These are phyloP conservation scores for Debaryomyces nepalensis DNA, from an alignment of 1,139 yeast species.

Conservation along the genomic window DNA sequence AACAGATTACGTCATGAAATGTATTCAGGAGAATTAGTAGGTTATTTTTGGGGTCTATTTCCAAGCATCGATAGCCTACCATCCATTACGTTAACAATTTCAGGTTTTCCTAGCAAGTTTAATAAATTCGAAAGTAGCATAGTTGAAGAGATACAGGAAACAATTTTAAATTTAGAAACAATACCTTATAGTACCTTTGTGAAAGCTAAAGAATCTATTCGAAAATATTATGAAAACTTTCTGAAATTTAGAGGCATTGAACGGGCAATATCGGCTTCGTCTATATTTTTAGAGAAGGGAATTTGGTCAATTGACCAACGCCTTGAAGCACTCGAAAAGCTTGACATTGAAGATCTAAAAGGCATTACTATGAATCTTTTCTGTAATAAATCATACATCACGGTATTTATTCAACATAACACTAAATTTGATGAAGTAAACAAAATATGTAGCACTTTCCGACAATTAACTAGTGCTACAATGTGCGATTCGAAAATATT, in stretches of 20 bases:
- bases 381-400: constrained; percentile 33
- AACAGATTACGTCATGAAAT: constrained; percentile 39
- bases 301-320: constrained; percentile 57
- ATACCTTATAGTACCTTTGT: constrained; percentile 40
- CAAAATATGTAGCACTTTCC: constrained; percentile 17
- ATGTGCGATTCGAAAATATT: neutral
- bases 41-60: constrained; percentile 57
- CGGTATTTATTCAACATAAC: constrained; percentile 57
- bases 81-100: constrained; percentile 51
- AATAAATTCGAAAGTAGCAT: constrained; percentile 29
- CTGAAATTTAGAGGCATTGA: constrained; percentile 43
- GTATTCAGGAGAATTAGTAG: constrained; percentile 55
- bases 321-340: constrained; percentile 37
- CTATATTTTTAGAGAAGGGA: constrained; percentile 56
- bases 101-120: constrained; percentile 53
- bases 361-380: constrained; percentile 26
- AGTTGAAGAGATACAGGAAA: constrained; percentile 21
- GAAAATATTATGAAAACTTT: constrained; percentile 48
- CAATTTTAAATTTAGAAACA: constrained; percentile 18
- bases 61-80: constrained; percentile 57
- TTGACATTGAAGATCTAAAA: constrained; percentile 29
- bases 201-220: constrained; percentile 46
- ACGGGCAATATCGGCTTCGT: constrained; percentile 50
- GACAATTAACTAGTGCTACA: neutral
- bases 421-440: constrained; percentile 20